These are phyloP conservation scores for Coemansia asiatica DNA, from an alignment of 192 early-diverging fungal species.

Conservation along the genomic window DNA sequence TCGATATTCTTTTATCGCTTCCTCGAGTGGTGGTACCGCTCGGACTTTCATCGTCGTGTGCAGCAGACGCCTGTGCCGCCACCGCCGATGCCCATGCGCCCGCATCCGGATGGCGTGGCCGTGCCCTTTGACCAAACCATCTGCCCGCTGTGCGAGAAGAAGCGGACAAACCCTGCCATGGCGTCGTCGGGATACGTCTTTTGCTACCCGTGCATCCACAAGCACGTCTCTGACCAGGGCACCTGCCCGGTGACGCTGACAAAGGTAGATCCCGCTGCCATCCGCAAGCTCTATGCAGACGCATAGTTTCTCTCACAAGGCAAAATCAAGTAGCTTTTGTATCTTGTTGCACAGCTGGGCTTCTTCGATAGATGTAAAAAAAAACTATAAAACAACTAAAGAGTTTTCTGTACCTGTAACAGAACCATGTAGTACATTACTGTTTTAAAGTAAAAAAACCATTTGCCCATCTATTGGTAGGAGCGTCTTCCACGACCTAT, in stretches of 20 bases:
- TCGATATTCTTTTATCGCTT: constrained; percentile 93
- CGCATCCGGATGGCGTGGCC: constrained; percentile 71
- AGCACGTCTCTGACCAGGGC: constrained; percentile 67
- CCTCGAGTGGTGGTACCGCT: constrained; percentile 94
- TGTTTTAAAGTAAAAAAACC: neutral
- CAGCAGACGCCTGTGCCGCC: constrained; percentile 62
- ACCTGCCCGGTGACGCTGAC: constrained; percentile 80
- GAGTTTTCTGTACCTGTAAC: too few relatives aligned
- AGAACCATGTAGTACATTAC: too few relatives aligned
- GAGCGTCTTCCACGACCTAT: constrained; percentile 45
- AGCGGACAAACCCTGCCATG: constrained; percentile 83
- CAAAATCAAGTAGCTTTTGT: too few relatives aligned
- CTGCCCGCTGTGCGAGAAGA: constrained; percentile 76
- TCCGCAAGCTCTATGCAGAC: constrained; percentile 54
- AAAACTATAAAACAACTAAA: too few relatives aligned
- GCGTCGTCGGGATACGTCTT: constrained; percentile 88
- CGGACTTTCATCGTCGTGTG: constrained; percentile 68
- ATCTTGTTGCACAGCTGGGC: too few relatives aligned
- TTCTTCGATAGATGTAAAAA: too few relatives aligned
- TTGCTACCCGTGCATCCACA: constrained; percentile 88
- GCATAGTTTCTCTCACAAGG: too few relatives aligned
- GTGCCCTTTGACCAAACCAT: constrained; percentile 70
- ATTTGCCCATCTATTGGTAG: neutral
- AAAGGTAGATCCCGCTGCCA: constrained; percentile 15
- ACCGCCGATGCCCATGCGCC: constrained; percentile 73